Percentiles rank a stretch among this genome's conserved stretches.
These are phyloP conservation scores for Fusarium pininemorale DNA, from an alignment of 2,329 filamentous ascomycete genomes.

Conservation along the genomic window DNA sequence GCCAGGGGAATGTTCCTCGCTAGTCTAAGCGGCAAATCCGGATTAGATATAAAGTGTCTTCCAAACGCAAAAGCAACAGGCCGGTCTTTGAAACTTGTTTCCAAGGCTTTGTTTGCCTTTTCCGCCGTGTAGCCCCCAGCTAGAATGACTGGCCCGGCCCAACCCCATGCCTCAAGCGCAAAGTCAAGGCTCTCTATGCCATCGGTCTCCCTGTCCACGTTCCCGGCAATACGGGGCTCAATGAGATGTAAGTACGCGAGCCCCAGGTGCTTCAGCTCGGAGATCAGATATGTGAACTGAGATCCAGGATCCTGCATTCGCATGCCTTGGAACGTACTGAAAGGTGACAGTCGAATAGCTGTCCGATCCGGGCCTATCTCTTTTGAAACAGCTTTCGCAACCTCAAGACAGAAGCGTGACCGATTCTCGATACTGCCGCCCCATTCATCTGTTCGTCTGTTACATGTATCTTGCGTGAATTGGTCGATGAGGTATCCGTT, in stretches of 20 bases:
- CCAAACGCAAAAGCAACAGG: slow-evolving; percentile 46
- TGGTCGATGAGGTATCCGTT: slow-evolving; percentile 20
- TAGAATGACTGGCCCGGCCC: slow-evolving; percentile 42
- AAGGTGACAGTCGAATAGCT: slow-evolving; percentile 68
- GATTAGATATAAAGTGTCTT: slow-evolving; percentile 44
- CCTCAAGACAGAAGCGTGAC: slow-evolving; percentile 54
- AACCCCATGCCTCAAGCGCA: slow-evolving; percentile 43
- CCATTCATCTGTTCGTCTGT: slow-evolving; percentile 63
- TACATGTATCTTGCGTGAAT: slow-evolving; percentile 40
- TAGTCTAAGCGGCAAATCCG: slow-evolving; percentile 32
- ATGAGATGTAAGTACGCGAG: slow-evolving; percentile 70
- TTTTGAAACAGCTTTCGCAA: slow-evolving; percentile 52
- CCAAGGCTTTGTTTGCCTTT: slow-evolving; percentile 42
- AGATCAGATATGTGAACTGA: slow-evolving; percentile 68
- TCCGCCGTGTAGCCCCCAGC: slow-evolving; percentile 47
- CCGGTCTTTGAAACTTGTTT: slow-evolving; percentile 37
- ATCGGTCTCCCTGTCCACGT: slow-evolving; percentile 50
- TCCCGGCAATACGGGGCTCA: slow-evolving; percentile 62
- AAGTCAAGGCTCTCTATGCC: slow-evolving; percentile 45
- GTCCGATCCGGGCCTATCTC: slow-evolving; percentile 60
- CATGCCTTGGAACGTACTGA: slow-evolving; percentile 69
- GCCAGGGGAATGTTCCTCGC: slow-evolving; percentile 30
- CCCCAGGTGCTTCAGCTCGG: slow-evolving; percentile 59
- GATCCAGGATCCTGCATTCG: slow-evolving; percentile 65
- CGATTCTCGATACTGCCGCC: slow-evolving; percentile 64